A percentile compares a stretch with the other conserved stretches of the same genome.
Evolutionary conservation across 1,139 yeast genomes (phyloP).

Genomic region (Kluyveromyces sp.): DNA sequence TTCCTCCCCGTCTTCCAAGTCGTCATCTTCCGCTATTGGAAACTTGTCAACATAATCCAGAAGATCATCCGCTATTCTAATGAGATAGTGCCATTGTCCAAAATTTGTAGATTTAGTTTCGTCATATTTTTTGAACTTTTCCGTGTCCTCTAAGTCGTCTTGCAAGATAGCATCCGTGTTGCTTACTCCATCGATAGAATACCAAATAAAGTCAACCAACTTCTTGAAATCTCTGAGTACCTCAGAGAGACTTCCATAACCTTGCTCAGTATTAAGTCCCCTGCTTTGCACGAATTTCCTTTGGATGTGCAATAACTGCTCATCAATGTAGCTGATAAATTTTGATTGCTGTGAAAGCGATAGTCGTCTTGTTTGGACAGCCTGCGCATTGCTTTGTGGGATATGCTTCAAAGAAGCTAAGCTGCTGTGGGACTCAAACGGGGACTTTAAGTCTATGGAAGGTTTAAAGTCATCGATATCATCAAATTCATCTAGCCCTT

Average conservation of each 20-base stretch:
- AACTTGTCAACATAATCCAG: conserved; percentile 54
- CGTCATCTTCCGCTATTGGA: conserved; percentile 22
- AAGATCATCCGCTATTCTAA: conserved; percentile 58
- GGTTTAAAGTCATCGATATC: conserved; percentile 29
- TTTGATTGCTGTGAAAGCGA: conserved; percentile 51
- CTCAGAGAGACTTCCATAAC: conserved; percentile 36
- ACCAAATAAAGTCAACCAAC: conserved; percentile 52
- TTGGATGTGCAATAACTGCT: conserved; percentile 49
- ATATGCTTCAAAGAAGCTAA: conserved; percentile 7
- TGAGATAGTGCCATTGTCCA: conserved; percentile 56
- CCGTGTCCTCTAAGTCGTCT: conserved; percentile 9
- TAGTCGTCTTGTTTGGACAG: conserved; percentile 20
- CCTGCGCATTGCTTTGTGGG: conserved; percentile 5
- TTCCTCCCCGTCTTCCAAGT: conserved; percentile 10
- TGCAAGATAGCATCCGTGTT: conserved; percentile 31
- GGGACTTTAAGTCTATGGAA: conserved; percentile 25
- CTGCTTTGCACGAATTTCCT: conserved; percentile 55
- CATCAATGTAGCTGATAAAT: conserved; percentile 56
- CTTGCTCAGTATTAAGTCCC: conserved; percentile 38
- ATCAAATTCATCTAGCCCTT: conserved; percentile 16
- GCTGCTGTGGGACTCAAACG: conserved; percentile 24
- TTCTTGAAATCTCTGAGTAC: conserved; percentile 42
- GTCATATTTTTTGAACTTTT: conserved; percentile 12
- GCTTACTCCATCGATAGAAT: conserved; percentile 38
- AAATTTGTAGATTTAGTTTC: conserved; percentile 31